Evolutionary conservation across 768 basidiomycete species (phyloP).

Genomic region (Mycena sanguinolenta): DNA sequence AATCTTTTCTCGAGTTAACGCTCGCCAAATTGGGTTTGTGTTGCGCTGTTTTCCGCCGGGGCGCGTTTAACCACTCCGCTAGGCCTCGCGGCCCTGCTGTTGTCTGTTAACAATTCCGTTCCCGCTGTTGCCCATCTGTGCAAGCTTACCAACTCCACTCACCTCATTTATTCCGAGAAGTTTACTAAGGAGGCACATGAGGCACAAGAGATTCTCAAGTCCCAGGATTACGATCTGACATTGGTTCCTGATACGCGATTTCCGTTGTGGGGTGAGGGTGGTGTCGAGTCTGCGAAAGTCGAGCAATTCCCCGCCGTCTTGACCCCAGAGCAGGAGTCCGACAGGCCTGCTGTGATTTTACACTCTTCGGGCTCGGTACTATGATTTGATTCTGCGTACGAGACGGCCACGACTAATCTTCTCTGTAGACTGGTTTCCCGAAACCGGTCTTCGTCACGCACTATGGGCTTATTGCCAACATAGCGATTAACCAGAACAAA

Average conservation of each 20-base stretch:
- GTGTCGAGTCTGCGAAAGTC: slow-evolving; percentile 44
- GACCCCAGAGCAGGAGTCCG: slow-evolving; percentile 49
- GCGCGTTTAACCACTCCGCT: not conserved
- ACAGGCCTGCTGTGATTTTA: slow-evolving; percentile 52
- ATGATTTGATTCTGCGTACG: not conserved
- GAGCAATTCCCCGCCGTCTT: slow-evolving; percentile 44
- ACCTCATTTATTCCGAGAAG: slow-evolving; percentile 56
- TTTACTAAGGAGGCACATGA: slow-evolving; percentile 51
- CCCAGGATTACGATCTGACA: slow-evolving; percentile 38
- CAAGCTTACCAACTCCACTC: slow-evolving; percentile 50
- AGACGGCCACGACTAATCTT: not conserved
- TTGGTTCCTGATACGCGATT: slow-evolving; percentile 51
- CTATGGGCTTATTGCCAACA: slow-evolving; percentile 50
- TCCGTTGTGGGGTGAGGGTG: slow-evolving; percentile 56
- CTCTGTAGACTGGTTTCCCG: slow-evolving; percentile 59
- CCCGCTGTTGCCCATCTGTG: slow-evolving; percentile 60
- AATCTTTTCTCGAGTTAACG: slow-evolving; percentile 57
- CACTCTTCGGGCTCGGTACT: slow-evolving; percentile 58
- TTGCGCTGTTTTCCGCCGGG: not conserved
- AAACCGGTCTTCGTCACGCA: slow-evolving; percentile 57
- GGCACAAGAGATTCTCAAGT: slow-evolving; percentile 43
- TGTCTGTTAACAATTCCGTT: slow-evolving; percentile 61
- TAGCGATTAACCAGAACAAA: slow-evolving; percentile 50
- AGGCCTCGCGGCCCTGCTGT: slow-evolving; percentile 51
- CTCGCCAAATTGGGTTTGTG: slow-evolving; percentile 50